Conservation (phyloP, 169 alveolate genomes). For the Eimeria mitis region DNA sequence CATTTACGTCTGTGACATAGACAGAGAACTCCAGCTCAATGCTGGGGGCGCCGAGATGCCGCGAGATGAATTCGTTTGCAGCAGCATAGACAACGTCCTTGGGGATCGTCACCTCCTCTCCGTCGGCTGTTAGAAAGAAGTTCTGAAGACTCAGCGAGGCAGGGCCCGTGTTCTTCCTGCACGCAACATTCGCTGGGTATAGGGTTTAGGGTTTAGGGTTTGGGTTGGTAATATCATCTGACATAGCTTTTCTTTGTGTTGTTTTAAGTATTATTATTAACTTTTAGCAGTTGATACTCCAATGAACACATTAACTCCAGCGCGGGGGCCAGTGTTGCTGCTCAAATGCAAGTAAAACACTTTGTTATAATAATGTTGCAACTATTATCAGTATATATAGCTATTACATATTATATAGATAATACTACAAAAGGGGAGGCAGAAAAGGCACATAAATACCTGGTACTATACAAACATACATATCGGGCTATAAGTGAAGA, state of each 20-base stretch:
- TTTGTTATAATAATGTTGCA: no score
- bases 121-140: constrained; percentile 1
- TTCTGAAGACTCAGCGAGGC: constrained; percentile 38
- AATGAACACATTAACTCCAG: no score
- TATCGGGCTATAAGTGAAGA: neutral
- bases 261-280: no score
- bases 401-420: no score
- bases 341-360: no score
- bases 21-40: neutral
- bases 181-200: neutral
- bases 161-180: constrained; percentile 13
- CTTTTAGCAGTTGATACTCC: no score
- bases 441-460: neutral
- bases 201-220: no score
- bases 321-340: no score
- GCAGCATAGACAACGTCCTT: constrained; percentile 30
- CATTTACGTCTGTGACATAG: constrained; percentile 1
- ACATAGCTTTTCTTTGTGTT: no score
- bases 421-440: neutral
- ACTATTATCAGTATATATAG: no score
- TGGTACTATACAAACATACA: neutral
- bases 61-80: constrained; percentile 18
- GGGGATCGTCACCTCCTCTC: constrained; percentile 10
- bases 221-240: no score
- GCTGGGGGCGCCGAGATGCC: neutral